Base-by-base conservation (phyloP, 148 eudicot species). In the Arbutus unedo region DNA sequence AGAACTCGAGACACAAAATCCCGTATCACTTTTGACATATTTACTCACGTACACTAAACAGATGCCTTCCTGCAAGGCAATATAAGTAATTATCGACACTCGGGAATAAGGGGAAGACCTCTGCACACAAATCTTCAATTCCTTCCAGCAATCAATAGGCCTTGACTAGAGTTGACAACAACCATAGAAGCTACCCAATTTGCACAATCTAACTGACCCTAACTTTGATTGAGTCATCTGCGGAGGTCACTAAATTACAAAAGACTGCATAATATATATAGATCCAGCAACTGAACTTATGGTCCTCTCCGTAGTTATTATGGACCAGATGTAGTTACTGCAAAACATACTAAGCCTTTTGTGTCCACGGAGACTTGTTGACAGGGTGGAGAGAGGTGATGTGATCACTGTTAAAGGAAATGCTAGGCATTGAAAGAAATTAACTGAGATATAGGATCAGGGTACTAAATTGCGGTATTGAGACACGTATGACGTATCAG, bases 91-190 rank as follows among this genome's bases (percentile, higher is more conserved):
- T 48, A 59, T 44, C 18, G 18, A 45, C 38, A 79, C 13, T 23
- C 66, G 16, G 55, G 47, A 15, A 14, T 70, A 48, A 77, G 43
- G 5, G 41, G 8, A 13, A 62, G 74, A 13, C 19, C 44, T 79
- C 21, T 64, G 55, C 55, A 79, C 74, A 64, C 8, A 45, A 79
- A 79, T 45, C 53, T 79, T 47, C 53, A 19, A 10, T 78, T n/a
- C 70, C 8, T 57, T 60, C 38, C 67, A 48, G 71, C 56, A 79
- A 48, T 79, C 31, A 64, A 21, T 62, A 64, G 38, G 38, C 23
- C 41, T 16, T 11, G 13, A 62, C 19, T 79, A 23, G 9, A 21
- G 15, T 60, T 21, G 21, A 14, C 13, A 48, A 77, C 15, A 53
- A 10, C 66, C 23, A 41, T 38, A 77, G 4, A 76, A 77, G 60